Evolutionary conservation across 345 rosid species (phyloP).

Genomic region (Balakata baccata): DNA sequence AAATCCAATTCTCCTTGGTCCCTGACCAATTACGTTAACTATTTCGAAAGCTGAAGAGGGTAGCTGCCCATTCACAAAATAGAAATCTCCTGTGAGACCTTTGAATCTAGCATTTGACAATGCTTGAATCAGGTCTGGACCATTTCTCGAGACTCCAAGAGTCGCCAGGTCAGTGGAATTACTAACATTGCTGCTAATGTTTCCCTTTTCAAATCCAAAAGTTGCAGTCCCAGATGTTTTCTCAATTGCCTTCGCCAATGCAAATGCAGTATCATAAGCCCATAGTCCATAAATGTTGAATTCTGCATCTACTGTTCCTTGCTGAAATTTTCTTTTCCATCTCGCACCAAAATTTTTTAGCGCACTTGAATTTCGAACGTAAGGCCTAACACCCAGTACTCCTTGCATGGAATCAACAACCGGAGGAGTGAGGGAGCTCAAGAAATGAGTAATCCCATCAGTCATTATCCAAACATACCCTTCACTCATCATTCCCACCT

Average conservation of each 20-base stretch:
- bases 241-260: constrained; percentile 43
- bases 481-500: constrained; percentile 52
- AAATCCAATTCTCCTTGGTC: constrained; percentile 27
- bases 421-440: neutral
- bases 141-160: constrained; percentile 25
- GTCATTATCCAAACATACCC: constrained; percentile 60
- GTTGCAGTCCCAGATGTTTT: neutral
- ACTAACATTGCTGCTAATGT: neutral
- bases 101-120: constrained; percentile 25
- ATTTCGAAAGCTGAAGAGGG: constrained; percentile 29
- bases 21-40: constrained; percentile 36
- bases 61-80: constrained; percentile 33
- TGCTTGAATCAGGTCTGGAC: constrained; percentile 20
- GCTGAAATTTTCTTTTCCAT: constrained; percentile 30
- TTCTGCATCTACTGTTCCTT: constrained; percentile 15
- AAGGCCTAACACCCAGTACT: constrained; percentile 34
- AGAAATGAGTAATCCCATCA: constrained; percentile 22
- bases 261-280: constrained; percentile 46
- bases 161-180: constrained; percentile 6
- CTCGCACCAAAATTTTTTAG: constrained; percentile 20
- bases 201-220: constrained; percentile 8
- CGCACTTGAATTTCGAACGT: constrained; percentile 19
- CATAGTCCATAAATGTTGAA: constrained; percentile 27
- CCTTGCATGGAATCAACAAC: constrained; percentile 40
- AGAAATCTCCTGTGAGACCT: constrained; percentile 37